These are phyloP conservation scores for Coprinopsis marcescibilis DNA, from an alignment of 768 basidiomycete species.

Conservation along the genomic window DNA sequence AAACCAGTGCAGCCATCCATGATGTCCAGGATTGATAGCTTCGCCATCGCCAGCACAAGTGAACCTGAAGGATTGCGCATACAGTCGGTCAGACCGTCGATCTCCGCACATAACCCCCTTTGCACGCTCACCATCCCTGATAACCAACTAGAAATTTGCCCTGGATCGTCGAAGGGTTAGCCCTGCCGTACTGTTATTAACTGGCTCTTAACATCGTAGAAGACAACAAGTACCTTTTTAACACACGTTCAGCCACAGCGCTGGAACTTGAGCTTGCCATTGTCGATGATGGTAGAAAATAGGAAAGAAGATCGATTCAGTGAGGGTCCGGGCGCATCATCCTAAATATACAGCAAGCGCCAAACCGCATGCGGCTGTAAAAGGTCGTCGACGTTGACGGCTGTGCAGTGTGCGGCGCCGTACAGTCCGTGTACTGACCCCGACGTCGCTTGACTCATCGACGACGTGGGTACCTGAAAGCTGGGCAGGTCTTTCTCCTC, in stretches of 20 bases:
- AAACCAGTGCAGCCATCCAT: conserved; percentile 88
- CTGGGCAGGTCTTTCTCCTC: too few relatives aligned
- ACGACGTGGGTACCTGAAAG: too few relatives aligned
- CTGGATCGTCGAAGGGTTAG: conserved; percentile 71
- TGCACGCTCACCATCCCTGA: conserved; percentile 69
- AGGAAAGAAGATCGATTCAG: conserved; percentile 21
- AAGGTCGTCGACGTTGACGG: neutral
- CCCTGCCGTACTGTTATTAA: conserved; percentile 28
- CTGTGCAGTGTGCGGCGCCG: too few relatives aligned
- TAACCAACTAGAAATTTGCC: conserved; percentile 84
- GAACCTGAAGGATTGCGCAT: conserved; percentile 43
- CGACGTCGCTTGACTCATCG: too few relatives aligned
- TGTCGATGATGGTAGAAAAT: conserved; percentile 1
- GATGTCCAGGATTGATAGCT: conserved; percentile 65
- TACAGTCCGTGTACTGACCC: too few relatives aligned
- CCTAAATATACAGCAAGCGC: conserved; percentile 4
- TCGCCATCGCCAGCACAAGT: conserved; percentile 65
- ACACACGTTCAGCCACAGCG: conserved; percentile 24
- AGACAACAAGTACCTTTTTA: conserved; percentile 33
- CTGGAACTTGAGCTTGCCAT: conserved; percentile 24
- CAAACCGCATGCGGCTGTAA: conserved; percentile 10
- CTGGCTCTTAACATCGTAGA: neutral
- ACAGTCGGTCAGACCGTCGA: neutral
- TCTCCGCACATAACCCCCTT: neutral
- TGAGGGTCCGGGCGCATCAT: conserved; percentile 5